Evolutionary conservation across 768 basidiomycete species (phyloP).

Genomic region (Leccinum uliginosum): DNA sequence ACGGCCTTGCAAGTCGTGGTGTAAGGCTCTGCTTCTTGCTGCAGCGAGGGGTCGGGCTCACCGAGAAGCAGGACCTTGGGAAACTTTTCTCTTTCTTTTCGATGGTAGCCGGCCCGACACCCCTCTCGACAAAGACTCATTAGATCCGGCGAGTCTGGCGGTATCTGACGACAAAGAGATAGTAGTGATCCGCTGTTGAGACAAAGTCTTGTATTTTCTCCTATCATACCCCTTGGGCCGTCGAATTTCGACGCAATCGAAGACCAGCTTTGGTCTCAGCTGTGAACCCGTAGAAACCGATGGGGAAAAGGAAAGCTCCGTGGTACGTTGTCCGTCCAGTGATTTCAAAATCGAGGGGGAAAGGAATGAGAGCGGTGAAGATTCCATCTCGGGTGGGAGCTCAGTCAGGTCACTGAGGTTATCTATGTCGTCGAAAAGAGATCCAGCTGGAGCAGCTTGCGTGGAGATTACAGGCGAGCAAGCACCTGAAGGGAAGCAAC

Average conservation of each 20-base stretch:
- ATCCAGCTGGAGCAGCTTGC: background rate
- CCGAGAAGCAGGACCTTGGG: conserved; percentile 27
- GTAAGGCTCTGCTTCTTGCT: conserved; percentile 27
- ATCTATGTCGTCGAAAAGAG: conserved; percentile 4
- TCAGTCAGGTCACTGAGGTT: conserved; percentile 29
- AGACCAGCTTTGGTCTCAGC: conserved; percentile 14
- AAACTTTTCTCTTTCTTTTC: conserved; percentile 18
- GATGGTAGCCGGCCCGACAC: background rate
- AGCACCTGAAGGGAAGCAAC: background rate
- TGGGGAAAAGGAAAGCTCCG: background rate
- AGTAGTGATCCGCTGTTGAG: conserved; percentile 6
- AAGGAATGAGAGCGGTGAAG: conserved; percentile 6
- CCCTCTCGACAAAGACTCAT: background rate
- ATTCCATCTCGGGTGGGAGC: conserved; percentile 21
- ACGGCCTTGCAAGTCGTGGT: conserved; percentile 22
- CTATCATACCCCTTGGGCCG: conserved; percentile 10
- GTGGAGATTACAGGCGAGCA: background rate
- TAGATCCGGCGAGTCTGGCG: background rate
- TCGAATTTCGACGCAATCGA: conserved; percentile 22
- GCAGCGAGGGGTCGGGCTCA: conserved; percentile 29
- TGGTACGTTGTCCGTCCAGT: background rate
- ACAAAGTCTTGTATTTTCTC: background rate
- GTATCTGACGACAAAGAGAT: background rate
- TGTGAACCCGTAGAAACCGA: background rate
- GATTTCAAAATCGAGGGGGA: background rate